Conservation (phyloP, 176 grass and related monocot species). For the Cenchrus americanus region DNA sequence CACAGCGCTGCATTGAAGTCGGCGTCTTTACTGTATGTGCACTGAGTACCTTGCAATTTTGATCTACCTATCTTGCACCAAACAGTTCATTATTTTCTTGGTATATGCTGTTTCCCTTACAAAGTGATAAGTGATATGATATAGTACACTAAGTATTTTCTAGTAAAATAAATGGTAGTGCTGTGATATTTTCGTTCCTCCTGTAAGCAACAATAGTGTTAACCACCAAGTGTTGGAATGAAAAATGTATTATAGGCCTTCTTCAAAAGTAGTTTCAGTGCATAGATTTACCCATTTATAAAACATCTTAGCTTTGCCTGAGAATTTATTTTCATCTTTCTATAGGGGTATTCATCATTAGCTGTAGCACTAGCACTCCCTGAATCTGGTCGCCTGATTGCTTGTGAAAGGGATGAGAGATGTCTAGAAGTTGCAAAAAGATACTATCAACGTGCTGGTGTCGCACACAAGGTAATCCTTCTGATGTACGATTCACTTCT, state of each 20-base stretch:
- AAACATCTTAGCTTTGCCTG: not conserved
- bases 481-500: not conserved
- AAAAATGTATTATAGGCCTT: not conserved
- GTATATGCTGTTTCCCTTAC: not conserved
- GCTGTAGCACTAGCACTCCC: conserved; percentile 86
- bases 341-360: conserved; percentile 92
- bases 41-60: not conserved
- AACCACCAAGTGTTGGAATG: not conserved
- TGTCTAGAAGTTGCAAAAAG: conserved; percentile 84
- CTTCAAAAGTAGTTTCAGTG: not conserved
- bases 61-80: not conserved
- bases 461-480: conserved; percentile 74
- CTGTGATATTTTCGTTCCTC: not conserved
- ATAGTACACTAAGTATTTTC: not conserved
- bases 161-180: not conserved
- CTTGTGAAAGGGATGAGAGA: conserved; percentile 90
- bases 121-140: not conserved
- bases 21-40: conserved; percentile 81
- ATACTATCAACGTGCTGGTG: conserved; percentile 80
- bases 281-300: not conserved
- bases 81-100: not conserved
- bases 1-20: conserved; percentile 84
- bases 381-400: conserved; percentile 81
- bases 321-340: conserved; percentile 3
- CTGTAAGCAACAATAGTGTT: not conserved